Base-by-base conservation (phyloP, 768 basidiomycete species). In the Calvatia gigantea region DNA sequence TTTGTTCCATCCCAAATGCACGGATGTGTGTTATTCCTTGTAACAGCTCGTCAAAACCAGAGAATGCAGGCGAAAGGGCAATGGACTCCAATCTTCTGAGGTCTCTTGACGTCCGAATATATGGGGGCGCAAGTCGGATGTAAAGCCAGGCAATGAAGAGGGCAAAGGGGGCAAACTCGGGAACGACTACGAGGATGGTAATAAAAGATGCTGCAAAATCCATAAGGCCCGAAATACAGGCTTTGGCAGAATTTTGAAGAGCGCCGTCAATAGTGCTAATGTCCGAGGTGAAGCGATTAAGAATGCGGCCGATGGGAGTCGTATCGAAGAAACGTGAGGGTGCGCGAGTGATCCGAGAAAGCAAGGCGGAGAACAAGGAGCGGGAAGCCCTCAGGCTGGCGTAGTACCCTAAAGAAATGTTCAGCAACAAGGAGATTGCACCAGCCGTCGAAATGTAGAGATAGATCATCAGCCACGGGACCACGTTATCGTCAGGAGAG, bases 211-310 rank as follows among this genome's bases (percentile, higher is more conserved):
- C 78, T 19, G 83, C 9, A 62, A 88, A 89, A 51, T 79, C 82
- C 56, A 88, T 68, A 6, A 80, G 67, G 4, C 85, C 85, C 4
- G 76, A 74, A 12, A 87, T 64, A 45, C 83, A 85, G 6, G 68
- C 69, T 33, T 82, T 69, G 4, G 78, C 80, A 5, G 85, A 85
- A 49, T 69, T 70, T 60, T 84, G 80, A 1, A 89, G 72, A 0
- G 80, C 75, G 5, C 79, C 76, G 64, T 93, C 90, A 39, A 91
- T 83, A 4, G 84, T 85, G 49, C 84, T 84, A 62, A 92, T 85
- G 61, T 92, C 89, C 6, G 81, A 78, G 12, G 86, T 87, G 64
- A 93, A 89, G 15, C 92, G 80, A 62, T 92, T 91, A 35, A 89
- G 75, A 60, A 93, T 87, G 6, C 88, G 74, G 8, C 91, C 91